Evolutionary conservation across 1,284 basidiomycete species (phyloP).

Genomic region (Boletus mariae): DNA sequence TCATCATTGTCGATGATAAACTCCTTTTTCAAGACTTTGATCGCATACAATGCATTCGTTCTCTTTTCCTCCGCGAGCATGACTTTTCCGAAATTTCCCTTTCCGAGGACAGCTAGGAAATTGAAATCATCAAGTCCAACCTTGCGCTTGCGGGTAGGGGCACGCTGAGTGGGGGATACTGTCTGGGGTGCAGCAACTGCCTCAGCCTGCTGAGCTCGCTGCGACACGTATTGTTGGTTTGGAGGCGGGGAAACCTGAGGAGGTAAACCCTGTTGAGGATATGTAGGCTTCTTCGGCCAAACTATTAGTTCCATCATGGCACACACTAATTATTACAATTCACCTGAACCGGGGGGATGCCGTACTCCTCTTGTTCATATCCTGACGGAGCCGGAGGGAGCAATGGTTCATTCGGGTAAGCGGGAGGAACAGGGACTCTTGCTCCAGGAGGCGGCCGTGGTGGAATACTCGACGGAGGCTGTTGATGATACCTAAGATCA

Average conservation of each 20-base stretch:
- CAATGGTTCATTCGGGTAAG: slow-evolving; percentile 32
- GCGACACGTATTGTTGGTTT: slow-evolving; percentile 23
- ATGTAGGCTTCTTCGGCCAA: slow-evolving; percentile 18
- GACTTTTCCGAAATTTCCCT: slow-evolving; percentile 99
- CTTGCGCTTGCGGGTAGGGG: slow-evolving; percentile 64
- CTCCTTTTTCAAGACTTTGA: slow-evolving; percentile 99
- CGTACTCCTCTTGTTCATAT: slow-evolving; percentile 34
- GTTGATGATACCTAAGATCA: slow-evolving; percentile 31
- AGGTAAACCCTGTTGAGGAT: slow-evolving; percentile 22
- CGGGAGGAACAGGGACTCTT: slow-evolving; percentile 40
- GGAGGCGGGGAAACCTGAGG: slow-evolving; percentile 16
- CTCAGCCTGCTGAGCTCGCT: slow-evolving; percentile 29
- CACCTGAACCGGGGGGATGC: slow-evolving; percentile 25
- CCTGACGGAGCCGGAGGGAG: slow-evolving; percentile 25
- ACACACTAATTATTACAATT: background rate
- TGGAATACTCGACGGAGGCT: slow-evolving; percentile 30
- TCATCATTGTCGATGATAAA: slow-evolving; percentile 99
- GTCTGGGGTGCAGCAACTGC: slow-evolving; percentile 18
- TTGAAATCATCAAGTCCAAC: slow-evolving; percentile 99
- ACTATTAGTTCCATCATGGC: slow-evolving; percentile 11
- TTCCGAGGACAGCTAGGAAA: slow-evolving; percentile 96
- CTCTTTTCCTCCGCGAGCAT: slow-evolving; percentile 99
- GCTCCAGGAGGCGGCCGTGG: slow-evolving; percentile 45
- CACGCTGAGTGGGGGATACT: slow-evolving; percentile 36
- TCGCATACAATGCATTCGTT: slow-evolving; percentile 87